Percentiles rank a stretch among this genome's conserved stretches.
Conservation (phyloP, 148 eudicot genomes). For the Amaranthus cruentus region DNA sequence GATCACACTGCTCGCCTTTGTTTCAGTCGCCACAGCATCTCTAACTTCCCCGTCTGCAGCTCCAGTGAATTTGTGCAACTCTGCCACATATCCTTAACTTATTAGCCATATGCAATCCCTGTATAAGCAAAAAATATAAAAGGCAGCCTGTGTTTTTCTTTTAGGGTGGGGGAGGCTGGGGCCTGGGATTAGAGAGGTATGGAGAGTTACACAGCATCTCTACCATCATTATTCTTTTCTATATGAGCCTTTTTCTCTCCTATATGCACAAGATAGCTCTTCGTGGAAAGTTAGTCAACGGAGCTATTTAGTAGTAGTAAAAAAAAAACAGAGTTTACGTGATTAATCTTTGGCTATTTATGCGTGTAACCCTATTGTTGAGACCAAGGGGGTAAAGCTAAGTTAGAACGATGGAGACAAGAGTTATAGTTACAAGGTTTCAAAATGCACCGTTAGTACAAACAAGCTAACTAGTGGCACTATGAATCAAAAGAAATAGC, state of each 20-base stretch:
- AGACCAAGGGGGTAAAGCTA: too few relatives aligned
- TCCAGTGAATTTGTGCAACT: conserved; percentile 37
- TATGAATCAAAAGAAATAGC: too few relatives aligned
- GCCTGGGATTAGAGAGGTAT: background rate
- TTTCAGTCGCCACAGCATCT: conserved; percentile 29
- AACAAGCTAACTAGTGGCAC: too few relatives aligned
- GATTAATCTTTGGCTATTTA: too few relatives aligned
- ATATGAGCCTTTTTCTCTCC: background rate
- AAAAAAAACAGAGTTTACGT: background rate
- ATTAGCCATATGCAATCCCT: conserved; percentile 4
- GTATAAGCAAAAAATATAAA: background rate
- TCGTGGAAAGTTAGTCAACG: background rate
- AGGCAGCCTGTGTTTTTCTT: background rate
- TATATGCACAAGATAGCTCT: background rate
- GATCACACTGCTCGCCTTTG: conserved; percentile 29
- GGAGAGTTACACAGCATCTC: background rate
- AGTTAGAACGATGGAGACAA: too few relatives aligned
- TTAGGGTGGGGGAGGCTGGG: background rate
- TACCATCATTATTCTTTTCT: background rate
- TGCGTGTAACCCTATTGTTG: too few relatives aligned
- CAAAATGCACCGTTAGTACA: too few relatives aligned
- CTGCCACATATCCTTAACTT: conserved; percentile 21
- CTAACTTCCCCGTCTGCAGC: conserved; percentile 34
- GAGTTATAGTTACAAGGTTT: too few relatives aligned
- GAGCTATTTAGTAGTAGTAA: background rate